These are phyloP conservation scores for Candida tammaniensis DNA, from an alignment of 805 yeast species.

Conservation along the genomic window DNA sequence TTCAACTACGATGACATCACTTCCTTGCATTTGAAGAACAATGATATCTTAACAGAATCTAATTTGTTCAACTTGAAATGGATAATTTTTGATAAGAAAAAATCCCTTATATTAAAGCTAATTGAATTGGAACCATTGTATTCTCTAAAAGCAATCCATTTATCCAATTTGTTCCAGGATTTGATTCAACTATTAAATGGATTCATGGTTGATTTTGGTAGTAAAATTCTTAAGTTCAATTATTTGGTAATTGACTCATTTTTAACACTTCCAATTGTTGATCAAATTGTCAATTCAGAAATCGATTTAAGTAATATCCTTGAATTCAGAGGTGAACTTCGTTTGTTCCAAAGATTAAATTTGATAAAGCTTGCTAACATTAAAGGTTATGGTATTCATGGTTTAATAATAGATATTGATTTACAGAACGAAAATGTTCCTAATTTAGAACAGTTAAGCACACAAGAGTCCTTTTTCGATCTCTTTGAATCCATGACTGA, in stretches of 20 bases:
- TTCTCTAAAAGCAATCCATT: conserved; percentile 40
- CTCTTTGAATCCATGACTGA: conserved; percentile 54
- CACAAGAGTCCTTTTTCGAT: conserved; percentile 17
- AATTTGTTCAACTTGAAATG: conserved; percentile 25
- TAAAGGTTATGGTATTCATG: conserved; percentile 18
- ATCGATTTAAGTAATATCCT: conserved; percentile 17
- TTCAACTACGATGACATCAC: conserved; percentile 4
- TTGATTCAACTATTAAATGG: conserved; percentile 41
- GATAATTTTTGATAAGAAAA: conserved; percentile 35
- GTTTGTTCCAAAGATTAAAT: conserved; percentile 46
- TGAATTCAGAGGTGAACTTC: conserved; percentile 49
- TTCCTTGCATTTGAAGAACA: no score
- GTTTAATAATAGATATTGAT: conserved; percentile 14
- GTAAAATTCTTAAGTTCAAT: conserved; percentile 5
- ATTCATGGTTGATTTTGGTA: conserved; percentile 16
- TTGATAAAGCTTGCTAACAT: conserved; percentile 25
- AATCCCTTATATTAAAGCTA: conserved; percentile 33
- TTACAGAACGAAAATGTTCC: not conserved
- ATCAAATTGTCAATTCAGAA: conserved; percentile 5
- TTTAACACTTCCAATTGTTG: conserved; percentile 4
- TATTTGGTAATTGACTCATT: conserved; percentile 8
- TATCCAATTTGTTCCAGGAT: conserved; percentile 37
- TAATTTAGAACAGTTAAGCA: conserved; percentile 1
- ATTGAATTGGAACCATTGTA: conserved; percentile 34
- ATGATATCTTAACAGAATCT: conserved; percentile 12